Evolutionary conservation across 495 filamentous ascomycete genomes (phyloP), one percentile per base, ranked within the genome.

Genomic region (Penicillium salamii): DNA sequence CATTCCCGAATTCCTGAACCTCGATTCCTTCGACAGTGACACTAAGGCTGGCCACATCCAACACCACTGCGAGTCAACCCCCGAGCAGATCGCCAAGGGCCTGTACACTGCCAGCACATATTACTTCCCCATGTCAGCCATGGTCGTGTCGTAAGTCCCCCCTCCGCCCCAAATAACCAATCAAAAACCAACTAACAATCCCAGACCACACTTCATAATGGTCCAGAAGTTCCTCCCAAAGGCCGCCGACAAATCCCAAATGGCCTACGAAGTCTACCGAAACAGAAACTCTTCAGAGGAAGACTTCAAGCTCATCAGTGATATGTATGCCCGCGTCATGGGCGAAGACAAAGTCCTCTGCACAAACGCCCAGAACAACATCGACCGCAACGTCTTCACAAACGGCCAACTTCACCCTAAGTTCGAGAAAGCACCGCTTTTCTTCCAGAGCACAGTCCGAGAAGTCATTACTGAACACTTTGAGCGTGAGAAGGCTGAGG

Each of bases 331-430:
- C 43, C 70, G 65, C 0, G 63, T 77, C 36, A 67, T 74, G 65
- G 44, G 53, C 1, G 72, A 79, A 55, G 75, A 79, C 58, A 76
- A 76, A 42, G 57, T 67, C 13, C 70, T 78, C 15, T 78, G 75
- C 57, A 61, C 62, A 40, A 55, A 60, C 2, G 65, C 71, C 18
- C 75, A 80, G 54, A 69, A 68, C 61, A 79, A 80, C 52, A 63
- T 80, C 24, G 62, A 74, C 36, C 62, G 66, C 0, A 69, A 70
- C 12, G 63, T 78, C 23, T 80, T 76, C 36, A 58, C 70, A 33
- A 78, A 68, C 36, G 76, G 77, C 24, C 66, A 76, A 40, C 58
- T 80, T n/a, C 76, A 80, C 42, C 76, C 75, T 0, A 62, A 67
- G 20, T 70, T 59, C 42, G 77, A 80, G 46, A 74, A 78, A 52